Evolutionary conservation across 176 grass and related monocot genomes (phyloP).

Genomic region (Avena insularis): DNA sequence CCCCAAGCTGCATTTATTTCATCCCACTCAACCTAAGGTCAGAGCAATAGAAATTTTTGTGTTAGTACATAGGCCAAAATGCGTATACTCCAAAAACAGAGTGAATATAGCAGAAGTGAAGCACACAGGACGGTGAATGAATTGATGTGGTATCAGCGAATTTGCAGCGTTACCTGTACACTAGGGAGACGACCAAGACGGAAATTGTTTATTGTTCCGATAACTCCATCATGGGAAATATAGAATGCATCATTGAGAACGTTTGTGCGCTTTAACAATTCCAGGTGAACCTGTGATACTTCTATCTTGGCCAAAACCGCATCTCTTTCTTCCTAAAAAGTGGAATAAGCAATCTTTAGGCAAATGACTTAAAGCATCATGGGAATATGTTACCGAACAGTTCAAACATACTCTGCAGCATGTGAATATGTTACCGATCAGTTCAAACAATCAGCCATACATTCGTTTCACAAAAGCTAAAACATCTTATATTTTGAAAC

Average conservation of each 20-base stretch:
- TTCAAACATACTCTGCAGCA: not conserved
- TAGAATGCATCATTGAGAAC: conserved; percentile 92
- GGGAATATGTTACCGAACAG: not conserved
- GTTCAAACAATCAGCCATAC: too few relatives aligned
- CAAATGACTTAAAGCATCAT: not conserved
- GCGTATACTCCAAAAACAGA: not conserved
- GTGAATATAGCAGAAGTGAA: conserved; percentile 25
- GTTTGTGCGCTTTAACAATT: conserved; percentile 86
- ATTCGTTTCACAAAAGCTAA: too few relatives aligned
- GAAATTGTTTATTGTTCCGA: conserved; percentile 96
- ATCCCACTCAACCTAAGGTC: conserved; percentile 91
- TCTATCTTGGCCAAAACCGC: conserved; percentile 93
- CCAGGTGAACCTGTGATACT: conserved; percentile 90
- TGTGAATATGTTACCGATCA: too few relatives aligned
- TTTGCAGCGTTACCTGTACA: conserved; percentile 63
- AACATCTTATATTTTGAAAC: too few relatives aligned
- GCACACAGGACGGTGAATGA: conserved; percentile 22
- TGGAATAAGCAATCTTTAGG: conserved; percentile 18
- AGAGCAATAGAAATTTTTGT: conserved; percentile 5
- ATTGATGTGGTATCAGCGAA: conserved; percentile 17
- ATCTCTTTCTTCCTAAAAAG: conserved; percentile 90
- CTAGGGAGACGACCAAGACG: conserved; percentile 80
- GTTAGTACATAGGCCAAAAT: conserved; percentile 10
- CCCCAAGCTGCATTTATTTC: conserved; percentile 99
- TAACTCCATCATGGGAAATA: conserved; percentile 94